Evolutionary conservation across 495 filamentous ascomycete genomes (phyloP).

Genomic region (Podospora pseudopauciseta): DNA sequence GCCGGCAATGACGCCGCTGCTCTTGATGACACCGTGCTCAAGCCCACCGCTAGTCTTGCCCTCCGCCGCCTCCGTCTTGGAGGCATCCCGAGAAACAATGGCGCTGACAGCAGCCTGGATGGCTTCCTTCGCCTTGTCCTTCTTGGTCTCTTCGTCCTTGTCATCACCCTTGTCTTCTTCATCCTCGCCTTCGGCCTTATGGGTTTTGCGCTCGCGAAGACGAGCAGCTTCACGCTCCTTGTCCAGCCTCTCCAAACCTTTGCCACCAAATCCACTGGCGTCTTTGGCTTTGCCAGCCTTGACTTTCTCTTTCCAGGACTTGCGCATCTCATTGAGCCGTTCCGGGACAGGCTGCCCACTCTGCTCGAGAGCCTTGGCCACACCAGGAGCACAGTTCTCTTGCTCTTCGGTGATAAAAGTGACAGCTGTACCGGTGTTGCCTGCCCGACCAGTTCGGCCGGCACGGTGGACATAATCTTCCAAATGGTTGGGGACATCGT

Average conservation of each 20-base stretch:
- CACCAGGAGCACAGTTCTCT: conserved; percentile 82
- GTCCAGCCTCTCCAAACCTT: conserved; percentile 87
- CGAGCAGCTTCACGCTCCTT: conserved; percentile 83
- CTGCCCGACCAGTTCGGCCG: conserved; percentile 90
- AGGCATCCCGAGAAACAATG: conserved; percentile 50
- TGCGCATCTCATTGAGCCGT: conserved; percentile 54
- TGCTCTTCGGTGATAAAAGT: conserved; percentile 92
- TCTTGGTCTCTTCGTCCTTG: conserved; percentile 50
- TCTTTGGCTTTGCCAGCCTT: conserved; percentile 88
- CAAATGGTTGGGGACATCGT: conserved; percentile 91
- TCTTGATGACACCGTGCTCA: conserved; percentile 44
- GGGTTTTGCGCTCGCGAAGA: conserved; percentile 77
- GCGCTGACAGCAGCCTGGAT: conserved; percentile 57
- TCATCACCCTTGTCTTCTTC: conserved; percentile 84
- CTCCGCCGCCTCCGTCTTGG: conserved; percentile 28
- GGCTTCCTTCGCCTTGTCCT: conserved; percentile 60
- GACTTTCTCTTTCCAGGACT: conserved; percentile 79
- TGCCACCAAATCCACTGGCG: conserved; percentile 87
- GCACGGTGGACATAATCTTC: conserved; percentile 98
- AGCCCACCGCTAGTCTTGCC: conserved; percentile 53
- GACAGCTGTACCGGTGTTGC: conserved; percentile 90
- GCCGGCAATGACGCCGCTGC: conserved; percentile 47
- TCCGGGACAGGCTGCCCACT: conserved; percentile 81
- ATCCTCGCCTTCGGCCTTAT: conserved; percentile 85
- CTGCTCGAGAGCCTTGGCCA: conserved; percentile 89